phyloP scores from a whole-genome alignment of 139 green algal species.

The Volvox africanus region DNA sequence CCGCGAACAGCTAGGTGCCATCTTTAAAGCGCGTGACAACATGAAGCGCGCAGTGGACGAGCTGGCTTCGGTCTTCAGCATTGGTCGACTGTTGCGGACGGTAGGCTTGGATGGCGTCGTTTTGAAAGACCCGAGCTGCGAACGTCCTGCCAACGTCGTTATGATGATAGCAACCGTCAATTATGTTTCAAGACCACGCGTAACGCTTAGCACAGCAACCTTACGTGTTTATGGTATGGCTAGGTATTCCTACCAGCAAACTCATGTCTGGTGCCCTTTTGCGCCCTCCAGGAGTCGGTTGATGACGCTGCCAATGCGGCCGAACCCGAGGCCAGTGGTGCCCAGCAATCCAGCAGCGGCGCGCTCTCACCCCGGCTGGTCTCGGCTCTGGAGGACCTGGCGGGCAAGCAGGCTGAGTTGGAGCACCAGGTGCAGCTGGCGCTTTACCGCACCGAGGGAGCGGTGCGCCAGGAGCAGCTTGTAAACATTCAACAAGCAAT shows the following conservation, averaged over 20 bases:
- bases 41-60: constrained; percentile 49
- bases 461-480: constrained; percentile 48
- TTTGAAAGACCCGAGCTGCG: too few species aligned
- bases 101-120: neutral
- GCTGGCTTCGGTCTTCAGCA: constrained; percentile 41
- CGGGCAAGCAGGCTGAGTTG: constrained; percentile 34
- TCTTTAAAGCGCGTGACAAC: constrained; percentile 52
- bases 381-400: constrained; percentile 35
- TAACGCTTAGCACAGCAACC: too few species aligned
- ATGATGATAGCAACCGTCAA: too few species aligned
- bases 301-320: neutral
- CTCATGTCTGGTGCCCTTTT: too few species aligned
- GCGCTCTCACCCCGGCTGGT: constrained; percentile 10
- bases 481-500: constrained; percentile 33
- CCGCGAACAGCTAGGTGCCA: constrained; percentile 44
- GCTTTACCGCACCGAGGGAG: constrained; percentile 32
- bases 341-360: neutral
- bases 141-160: too few species aligned
- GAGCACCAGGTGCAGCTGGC: constrained; percentile 41
- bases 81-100: constrained; percentile 24
- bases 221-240: too few species aligned
- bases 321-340: neutral
- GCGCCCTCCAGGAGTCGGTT: neutral
- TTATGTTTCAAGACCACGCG: too few species aligned
- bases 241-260: too few species aligned